Conservation (phyloP, 2,329 filamentous ascomycete genomes). For the Calonectria leucothoes region DNA sequence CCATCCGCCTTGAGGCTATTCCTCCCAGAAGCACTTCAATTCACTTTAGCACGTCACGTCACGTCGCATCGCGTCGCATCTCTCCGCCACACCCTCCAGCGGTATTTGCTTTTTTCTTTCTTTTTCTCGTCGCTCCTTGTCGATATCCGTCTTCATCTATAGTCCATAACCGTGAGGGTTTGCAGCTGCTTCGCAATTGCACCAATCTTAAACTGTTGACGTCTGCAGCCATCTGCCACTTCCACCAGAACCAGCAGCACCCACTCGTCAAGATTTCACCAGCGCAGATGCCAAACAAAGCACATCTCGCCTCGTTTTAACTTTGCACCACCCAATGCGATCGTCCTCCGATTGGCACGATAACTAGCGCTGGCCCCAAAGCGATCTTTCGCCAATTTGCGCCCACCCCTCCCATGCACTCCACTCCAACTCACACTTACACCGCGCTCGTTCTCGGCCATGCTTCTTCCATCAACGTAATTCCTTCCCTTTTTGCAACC, state of each 20-base stretch:
- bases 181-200: neutral
- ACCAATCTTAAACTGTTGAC: constrained; percentile 25
- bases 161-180: neutral
- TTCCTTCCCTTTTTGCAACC: neutral
- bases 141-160: neutral
- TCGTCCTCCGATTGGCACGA: constrained; percentile 48
- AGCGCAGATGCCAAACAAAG: constrained; percentile 21
- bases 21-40: neutral
- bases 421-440: constrained; percentile 23
- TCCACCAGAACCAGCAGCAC: constrained; percentile 14
- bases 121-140: neutral
- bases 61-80: neutral
- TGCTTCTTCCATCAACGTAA: neutral
- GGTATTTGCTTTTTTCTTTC: neutral
- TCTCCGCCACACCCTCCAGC: neutral
- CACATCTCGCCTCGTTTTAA: constrained; percentile 35
- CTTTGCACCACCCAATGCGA: constrained; percentile 44
- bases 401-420: constrained; percentile 33
- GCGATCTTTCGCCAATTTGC: constrained; percentile 36
- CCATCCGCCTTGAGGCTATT: neutral
- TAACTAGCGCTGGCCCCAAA: constrained; percentile 34
- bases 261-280: constrained; percentile 22
- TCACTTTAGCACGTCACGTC: neutral
- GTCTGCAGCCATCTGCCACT: constrained; percentile 29
- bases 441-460: constrained; percentile 6